Evolutionary conservation across 1,284 basidiomycete genomes (phyloP).

Genomic region (Ustilago vetiveriae): DNA sequence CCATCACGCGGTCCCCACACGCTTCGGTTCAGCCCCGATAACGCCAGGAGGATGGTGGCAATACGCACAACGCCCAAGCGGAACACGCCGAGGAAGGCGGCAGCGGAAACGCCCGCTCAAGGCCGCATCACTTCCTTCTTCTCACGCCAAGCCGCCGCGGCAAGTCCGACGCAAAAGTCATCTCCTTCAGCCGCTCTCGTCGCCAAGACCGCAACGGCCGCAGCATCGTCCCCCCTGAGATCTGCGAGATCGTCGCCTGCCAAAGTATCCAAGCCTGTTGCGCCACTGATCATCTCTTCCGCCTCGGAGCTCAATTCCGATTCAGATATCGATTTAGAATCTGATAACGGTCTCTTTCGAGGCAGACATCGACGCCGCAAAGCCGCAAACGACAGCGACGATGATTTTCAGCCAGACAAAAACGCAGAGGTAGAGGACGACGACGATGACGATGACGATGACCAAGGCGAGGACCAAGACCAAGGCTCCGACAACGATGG

Average conservation of each 20-base stretch:
- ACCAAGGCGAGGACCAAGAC: no score
- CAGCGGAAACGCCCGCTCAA: slow-evolving; percentile 11
- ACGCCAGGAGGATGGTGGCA: slow-evolving; percentile 9
- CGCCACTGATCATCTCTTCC: slow-evolving; percentile 8
- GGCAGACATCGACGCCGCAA: slow-evolving; percentile 12
- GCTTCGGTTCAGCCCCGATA: background rate
- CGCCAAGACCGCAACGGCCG: background rate
- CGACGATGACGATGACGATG: slow-evolving; percentile 18
- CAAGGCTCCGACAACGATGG: slow-evolving; percentile 6
- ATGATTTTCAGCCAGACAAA: slow-evolving; percentile 30
- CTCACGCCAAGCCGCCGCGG: slow-evolving; percentile 7
- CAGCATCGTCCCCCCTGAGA: background rate
- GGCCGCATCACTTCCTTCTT: slow-evolving; percentile 43
- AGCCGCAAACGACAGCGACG: slow-evolving; percentile 15
- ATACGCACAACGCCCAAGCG: no score
- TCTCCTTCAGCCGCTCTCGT: slow-evolving; percentile 5
- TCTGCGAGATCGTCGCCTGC: slow-evolving; percentile 1
- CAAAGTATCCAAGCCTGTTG: slow-evolving; percentile 1
- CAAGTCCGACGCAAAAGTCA: slow-evolving; percentile 6
- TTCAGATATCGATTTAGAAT: slow-evolving; percentile 3
- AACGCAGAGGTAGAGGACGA: slow-evolving; percentile 10
- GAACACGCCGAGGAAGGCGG: slow-evolving; percentile 17
- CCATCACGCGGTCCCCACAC: background rate
- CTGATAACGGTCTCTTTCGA: slow-evolving; percentile 19
- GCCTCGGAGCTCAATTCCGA: no score